These are phyloP conservation scores for Cicer arietinum DNA, from an alignment of 306 rosid genomes.

Conservation along the genomic window DNA sequence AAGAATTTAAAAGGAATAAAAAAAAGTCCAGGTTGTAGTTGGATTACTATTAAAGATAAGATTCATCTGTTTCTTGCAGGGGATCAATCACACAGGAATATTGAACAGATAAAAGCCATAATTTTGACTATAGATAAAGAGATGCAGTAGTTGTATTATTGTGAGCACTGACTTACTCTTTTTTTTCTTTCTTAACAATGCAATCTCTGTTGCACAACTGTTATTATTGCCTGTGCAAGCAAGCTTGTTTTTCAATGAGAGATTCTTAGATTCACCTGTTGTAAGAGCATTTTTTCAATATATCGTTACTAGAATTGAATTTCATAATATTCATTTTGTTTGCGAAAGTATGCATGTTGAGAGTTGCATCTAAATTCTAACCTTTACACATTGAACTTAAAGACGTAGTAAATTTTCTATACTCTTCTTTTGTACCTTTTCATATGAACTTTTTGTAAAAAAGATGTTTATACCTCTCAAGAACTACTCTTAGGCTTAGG, in stretches of 20 bases:
- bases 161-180: slow-evolving; percentile 20
- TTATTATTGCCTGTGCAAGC: slow-evolving; percentile 15
- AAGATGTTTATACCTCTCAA: no score
- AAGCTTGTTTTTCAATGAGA: background rate
- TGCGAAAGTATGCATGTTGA: background rate
- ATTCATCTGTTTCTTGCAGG: slow-evolving; percentile 71
- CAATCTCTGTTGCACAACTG: background rate
- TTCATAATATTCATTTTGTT: background rate
- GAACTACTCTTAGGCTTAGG: no score
- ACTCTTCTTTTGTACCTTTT: no score
- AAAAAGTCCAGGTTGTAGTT: slow-evolving; percentile 86
- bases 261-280: slow-evolving; percentile 19
- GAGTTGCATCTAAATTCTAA: background rate
- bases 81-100: slow-evolving; percentile 53
- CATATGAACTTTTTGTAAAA: no score
- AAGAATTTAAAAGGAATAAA: slow-evolving; percentile 60
- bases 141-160: slow-evolving; percentile 45
- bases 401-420: no score
- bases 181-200: background rate
- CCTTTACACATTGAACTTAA: background rate
- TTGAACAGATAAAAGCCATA: slow-evolving; percentile 48
- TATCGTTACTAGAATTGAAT: background rate
- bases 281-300: slow-evolving; percentile 2
- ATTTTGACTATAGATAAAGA: slow-evolving; percentile 49
- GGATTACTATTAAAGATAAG: slow-evolving; percentile 63